Percentiles rank a stretch among this genome's conserved stretches.
Evolutionary conservation across 1,284 basidiomycete genomes (phyloP).

Genomic region (Ustanciosporium gigantosporum): DNA sequence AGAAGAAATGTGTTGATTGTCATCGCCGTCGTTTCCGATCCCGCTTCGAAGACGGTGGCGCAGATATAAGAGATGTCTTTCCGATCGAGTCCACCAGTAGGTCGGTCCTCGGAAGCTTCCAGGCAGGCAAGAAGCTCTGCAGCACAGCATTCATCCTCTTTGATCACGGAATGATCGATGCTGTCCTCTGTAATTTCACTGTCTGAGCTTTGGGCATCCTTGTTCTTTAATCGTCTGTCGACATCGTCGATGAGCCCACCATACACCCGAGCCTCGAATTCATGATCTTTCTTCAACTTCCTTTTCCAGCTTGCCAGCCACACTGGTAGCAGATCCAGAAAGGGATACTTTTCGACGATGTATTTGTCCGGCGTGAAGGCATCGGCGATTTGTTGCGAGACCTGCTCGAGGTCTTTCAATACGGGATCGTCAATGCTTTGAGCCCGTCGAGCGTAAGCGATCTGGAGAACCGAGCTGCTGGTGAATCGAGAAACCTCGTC

Average conservation of each 20-base stretch:
- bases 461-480: constrained; percentile 2
- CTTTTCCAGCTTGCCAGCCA: background rate
- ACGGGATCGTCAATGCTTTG: background rate
- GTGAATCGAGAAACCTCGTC: constrained; percentile 1
- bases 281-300: background rate
- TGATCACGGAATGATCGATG: background rate
- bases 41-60: constrained; percentile 1
- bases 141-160: background rate
- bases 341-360: background rate
- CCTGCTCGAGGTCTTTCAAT: background rate
- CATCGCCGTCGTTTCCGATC: constrained; percentile 3
- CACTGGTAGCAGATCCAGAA: background rate
- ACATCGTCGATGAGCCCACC: background rate
- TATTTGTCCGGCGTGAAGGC: background rate
- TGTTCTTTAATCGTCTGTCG: background rate
- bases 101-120: background rate
- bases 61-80: background rate
- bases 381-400: background rate
- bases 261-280: background rate
- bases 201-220: background rate
- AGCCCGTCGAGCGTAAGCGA: constrained; percentile 1
- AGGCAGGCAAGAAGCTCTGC: background rate
- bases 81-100: background rate
- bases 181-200: background rate
- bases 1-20: constrained; percentile 1